phyloP scores from a whole-genome alignment of 2,329 filamentous ascomycete species.

The Talaromyces albobiverticillius region DNA sequence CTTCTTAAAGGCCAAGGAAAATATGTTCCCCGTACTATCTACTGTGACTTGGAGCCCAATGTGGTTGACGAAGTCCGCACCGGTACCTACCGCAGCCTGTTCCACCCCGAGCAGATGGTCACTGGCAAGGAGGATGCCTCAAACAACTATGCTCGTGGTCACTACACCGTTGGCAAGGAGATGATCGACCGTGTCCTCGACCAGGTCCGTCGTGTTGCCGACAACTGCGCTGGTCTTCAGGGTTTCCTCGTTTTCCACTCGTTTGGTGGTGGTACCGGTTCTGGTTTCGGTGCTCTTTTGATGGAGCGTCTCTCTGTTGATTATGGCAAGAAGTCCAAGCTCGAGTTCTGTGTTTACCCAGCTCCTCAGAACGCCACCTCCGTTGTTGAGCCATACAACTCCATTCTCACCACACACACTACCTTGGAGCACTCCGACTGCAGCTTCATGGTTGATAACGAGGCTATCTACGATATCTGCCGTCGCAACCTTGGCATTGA shows the following conservation, averaged over 20 bases:
- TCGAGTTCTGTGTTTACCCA: constrained; percentile 99
- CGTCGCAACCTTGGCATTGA: constrained; percentile 95
- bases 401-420: constrained; percentile 97
- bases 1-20: constrained; percentile 78
- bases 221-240: constrained; percentile 97
- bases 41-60: constrained; percentile 99
- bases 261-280: constrained; percentile 97
- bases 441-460: constrained; percentile 99
- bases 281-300: constrained; percentile 94
- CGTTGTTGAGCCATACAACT: constrained; percentile 99
- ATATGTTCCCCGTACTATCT: constrained; percentile 98
- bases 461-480: constrained; percentile 99
- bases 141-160: constrained; percentile 99
- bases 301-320: constrained; percentile 99
- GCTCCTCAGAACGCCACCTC: constrained; percentile 95
- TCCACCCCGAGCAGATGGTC: constrained; percentile 99
- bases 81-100: constrained; percentile 90
- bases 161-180: constrained; percentile 99
- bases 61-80: constrained; percentile 99
- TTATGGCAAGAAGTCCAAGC: constrained; percentile 99
- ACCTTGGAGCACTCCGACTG: constrained; percentile 99
- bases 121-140: constrained; percentile 99
- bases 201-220: constrained; percentile 95
- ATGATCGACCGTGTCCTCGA: constrained; percentile 97
- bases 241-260: constrained; percentile 99